Percentiles rank a stretch among this genome's conserved stretches.
Evolutionary conservation across 2,329 filamentous ascomycete species (phyloP).

Genomic region (Cladosporium sp.): DNA sequence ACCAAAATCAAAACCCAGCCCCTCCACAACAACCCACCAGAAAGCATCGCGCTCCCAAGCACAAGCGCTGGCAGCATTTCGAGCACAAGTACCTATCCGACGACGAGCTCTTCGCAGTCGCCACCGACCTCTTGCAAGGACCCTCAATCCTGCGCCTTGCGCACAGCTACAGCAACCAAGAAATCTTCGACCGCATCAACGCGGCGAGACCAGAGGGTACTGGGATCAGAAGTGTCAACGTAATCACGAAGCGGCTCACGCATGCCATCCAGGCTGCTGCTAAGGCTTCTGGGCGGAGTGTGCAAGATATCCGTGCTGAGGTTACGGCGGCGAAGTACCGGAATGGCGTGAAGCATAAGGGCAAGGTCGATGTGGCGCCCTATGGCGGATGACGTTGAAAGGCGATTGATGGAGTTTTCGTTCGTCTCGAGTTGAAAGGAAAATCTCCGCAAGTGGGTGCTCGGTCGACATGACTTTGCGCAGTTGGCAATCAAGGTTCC

Average conservation of each 20-base stretch:
- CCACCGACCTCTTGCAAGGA: slow-evolving; percentile 13
- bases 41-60: neutral
- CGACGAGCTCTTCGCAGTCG: slow-evolving; percentile 16
- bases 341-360: slow-evolving; percentile 20
- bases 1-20: neutral
- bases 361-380: neutral
- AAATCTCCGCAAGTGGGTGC: too few relatives aligned
- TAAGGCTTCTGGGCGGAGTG: neutral
- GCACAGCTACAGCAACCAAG: slow-evolving; percentile 21
- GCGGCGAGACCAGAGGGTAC: slow-evolving; percentile 8
- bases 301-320: slow-evolving; percentile 4
- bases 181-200: slow-evolving; percentile 20
- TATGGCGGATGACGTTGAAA: neutral
- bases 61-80: neutral
- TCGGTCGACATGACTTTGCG: too few relatives aligned
- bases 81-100: neutral
- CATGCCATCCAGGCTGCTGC: slow-evolving; percentile 16
- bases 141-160: slow-evolving; percentile 20
- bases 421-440: neutral
- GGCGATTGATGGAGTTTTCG: neutral
- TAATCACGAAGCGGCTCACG: slow-evolving; percentile 22
- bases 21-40: neutral
- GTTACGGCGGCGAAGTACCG: slow-evolving; percentile 16
- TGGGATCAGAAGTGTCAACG: slow-evolving; percentile 8
- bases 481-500: neutral